Conservation (phyloP, 179 eudicot species). For the Corrigiola litoralis region DNA sequence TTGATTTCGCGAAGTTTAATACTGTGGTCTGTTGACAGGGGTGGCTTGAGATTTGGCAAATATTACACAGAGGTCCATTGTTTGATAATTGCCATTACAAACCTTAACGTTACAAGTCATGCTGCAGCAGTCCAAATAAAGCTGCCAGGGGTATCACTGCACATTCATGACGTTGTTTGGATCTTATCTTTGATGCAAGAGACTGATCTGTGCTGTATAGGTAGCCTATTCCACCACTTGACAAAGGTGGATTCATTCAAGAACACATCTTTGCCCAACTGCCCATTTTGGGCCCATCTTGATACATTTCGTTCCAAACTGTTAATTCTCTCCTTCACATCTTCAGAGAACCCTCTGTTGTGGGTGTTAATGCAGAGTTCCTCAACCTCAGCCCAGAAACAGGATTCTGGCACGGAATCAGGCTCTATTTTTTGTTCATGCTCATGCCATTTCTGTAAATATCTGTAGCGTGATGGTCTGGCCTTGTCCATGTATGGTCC, state of each 20-base stretch:
- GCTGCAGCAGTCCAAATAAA: too few species aligned
- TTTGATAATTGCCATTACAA: too few species aligned
- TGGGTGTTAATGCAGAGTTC: constrained; percentile 43
- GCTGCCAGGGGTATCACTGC: too few species aligned
- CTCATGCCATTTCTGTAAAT: constrained; percentile 64
- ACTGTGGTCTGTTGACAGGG: background rate
- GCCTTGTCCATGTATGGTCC: constrained; percentile 69
- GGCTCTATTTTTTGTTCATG: constrained; percentile 38
- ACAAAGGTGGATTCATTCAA: constrained; percentile 60
- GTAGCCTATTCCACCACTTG: constrained; percentile 81
- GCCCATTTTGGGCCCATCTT: constrained; percentile 35
- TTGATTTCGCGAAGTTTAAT: background rate
- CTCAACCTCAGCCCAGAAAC: constrained; percentile 83
- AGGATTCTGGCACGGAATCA: constrained; percentile 56
- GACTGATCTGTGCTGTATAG: constrained; percentile 35
- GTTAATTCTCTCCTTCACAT: constrained; percentile 30
- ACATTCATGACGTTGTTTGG: too few species aligned
- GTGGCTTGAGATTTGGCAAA: background rate
- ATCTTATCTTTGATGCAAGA: constrained; percentile 58
- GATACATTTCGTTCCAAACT: constrained; percentile 39
- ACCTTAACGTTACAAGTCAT: too few species aligned
- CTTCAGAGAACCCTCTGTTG: constrained; percentile 24
- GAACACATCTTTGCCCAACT: constrained; percentile 52
- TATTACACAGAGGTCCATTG: too few species aligned
- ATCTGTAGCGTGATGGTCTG: constrained; percentile 70